Conservation (phyloP, 106 monocot genomes). For the Phalaenopsis aphrodite region DNA sequence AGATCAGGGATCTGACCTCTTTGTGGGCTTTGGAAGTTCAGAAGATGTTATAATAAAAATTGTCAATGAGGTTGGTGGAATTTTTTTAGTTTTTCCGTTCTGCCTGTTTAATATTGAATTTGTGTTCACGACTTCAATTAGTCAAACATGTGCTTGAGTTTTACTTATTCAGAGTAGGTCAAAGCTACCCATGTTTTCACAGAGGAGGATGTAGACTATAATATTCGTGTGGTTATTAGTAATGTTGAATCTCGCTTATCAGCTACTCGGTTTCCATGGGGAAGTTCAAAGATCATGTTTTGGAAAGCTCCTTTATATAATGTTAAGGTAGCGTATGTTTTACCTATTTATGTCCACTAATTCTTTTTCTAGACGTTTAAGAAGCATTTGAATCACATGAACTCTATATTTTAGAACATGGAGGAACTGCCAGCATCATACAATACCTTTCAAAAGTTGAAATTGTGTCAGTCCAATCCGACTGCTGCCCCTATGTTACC, state of each 20-base stretch:
- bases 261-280: conserved; percentile 41
- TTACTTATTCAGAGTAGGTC: conserved; percentile 36
- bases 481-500: conserved; percentile 48
- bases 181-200: conserved; percentile 74
- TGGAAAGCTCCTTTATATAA: conserved; percentile 82
- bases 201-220: conserved; percentile 87
- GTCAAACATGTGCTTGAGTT: neutral
- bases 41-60: conserved; percentile 62
- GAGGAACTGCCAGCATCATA: conserved; percentile 55
- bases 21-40: conserved; percentile 64
- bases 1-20: conserved; percentile 73
- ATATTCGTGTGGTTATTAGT: conserved; percentile 27
- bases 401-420: conserved; percentile 36
- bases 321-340: conserved; percentile 43
- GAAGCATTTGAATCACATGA: neutral
- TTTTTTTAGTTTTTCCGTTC: conserved; percentile 16
- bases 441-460: conserved; percentile 51
- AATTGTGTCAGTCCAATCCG: conserved; percentile 30
- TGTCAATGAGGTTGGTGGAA: conserved; percentile 62
- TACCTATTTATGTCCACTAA: conserved; percentile 4
- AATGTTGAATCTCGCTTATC: conserved; percentile 62
- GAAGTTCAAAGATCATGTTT: conserved; percentile 45
- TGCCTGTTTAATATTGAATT: conserved; percentile 9
- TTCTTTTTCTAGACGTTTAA: conserved; percentile 1
- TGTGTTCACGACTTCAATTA: neutral